Evolutionary conservation across 352 stramenopile genomes (phyloP), one percentile per base, ranked within the genome.

Genomic region (Phytophthora crassamura): DNA sequence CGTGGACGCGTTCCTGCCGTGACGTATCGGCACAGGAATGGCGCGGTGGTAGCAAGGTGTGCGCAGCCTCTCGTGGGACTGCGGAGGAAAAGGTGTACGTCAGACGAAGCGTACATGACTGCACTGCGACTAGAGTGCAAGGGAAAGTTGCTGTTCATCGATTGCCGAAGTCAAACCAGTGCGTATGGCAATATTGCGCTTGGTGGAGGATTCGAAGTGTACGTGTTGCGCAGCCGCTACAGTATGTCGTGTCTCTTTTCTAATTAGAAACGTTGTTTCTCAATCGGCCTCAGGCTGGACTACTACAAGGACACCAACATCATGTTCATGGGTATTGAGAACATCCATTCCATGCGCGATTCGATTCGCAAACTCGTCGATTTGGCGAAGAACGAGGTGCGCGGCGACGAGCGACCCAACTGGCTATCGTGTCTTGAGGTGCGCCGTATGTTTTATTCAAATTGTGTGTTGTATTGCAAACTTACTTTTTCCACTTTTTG

Each of bases 1-100:
- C 91, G 96, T 63, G 93, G 94, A 41, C 90, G 97, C 22, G 84
- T 99, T 2, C 95, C 95, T 0, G 86, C 88, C 8, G 76, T 99
- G 28, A 97, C 93, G 3, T 99, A 97, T 75, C 81, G 88, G 4
- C 87, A 95, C 69, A 72, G 77, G 5, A 97, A 98, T 69, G 91
- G 96, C 40, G 90, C 93, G 1, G 75, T 94, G n/a, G 90, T 99
- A 28, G 98, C 90, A 36, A 79, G 97, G 28, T 98, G 87, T 49
- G 81, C 95, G 12, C 97, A 99, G 64, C 97, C 97, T 4, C 88
- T 98, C 57, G 91, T 99, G 2, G 97, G 97, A 7, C 68, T 99
- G 7, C 82, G 96, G 42, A 89, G 97, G 11, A 97, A 98, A 75
- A 85, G 91, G 2, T 98, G 87, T 69, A 74, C 79, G 0, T 84